A percentile compares a stretch with the other conserved stretches of the same genome.
Evolutionary conservation across 257 asterid genomes (phyloP).

Genomic region (Gardenia jasminoides): DNA sequence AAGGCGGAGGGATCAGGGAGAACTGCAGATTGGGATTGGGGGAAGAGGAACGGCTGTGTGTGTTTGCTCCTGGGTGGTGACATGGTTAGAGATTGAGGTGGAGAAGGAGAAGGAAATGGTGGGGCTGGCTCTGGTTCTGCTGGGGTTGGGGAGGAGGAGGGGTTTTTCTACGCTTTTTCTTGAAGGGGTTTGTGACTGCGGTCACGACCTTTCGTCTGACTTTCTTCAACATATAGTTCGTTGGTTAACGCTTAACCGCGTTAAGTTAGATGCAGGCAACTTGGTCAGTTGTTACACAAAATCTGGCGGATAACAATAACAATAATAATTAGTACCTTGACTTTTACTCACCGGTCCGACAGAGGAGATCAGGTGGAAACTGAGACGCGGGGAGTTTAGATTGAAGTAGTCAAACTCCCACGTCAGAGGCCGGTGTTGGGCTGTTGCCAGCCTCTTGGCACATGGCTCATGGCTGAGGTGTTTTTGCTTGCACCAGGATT

Average conservation of each 20-base stretch:
- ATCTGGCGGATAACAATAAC: not conserved
- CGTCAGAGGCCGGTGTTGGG: not conserved
- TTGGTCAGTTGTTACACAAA: not conserved
- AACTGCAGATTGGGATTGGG: slow-evolving; percentile 59
- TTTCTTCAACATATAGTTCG: slow-evolving; percentile 37
- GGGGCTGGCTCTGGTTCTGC: slow-evolving; percentile 19
- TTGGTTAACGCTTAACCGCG: slow-evolving; percentile 13
- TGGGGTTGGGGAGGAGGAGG: slow-evolving; percentile 17
- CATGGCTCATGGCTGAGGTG: not conserved
- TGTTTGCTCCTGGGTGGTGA: slow-evolving; percentile 15
- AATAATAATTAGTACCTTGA: not conserved
- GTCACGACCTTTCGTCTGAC: slow-evolving; percentile 39
- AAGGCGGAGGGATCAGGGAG: slow-evolving; percentile 82
- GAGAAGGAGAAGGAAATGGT: slow-evolving; percentile 28
- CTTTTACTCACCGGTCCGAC: not conserved
- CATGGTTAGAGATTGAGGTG: slow-evolving; percentile 22
- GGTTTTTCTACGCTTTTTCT: slow-evolving; percentile 31
- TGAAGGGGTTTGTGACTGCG: slow-evolving; percentile 45
- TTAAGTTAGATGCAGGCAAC: not conserved
- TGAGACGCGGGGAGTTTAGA: not conserved
- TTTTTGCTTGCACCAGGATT: not conserved
- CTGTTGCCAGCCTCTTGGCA: not conserved
- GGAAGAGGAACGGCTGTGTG: slow-evolving; percentile 64
- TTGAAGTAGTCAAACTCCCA: not conserved
- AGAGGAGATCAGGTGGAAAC: not conserved